Evolutionary conservation across 2,329 filamentous ascomycete genomes (phyloP).

Genomic region (Aspergillus nomiae): DNA sequence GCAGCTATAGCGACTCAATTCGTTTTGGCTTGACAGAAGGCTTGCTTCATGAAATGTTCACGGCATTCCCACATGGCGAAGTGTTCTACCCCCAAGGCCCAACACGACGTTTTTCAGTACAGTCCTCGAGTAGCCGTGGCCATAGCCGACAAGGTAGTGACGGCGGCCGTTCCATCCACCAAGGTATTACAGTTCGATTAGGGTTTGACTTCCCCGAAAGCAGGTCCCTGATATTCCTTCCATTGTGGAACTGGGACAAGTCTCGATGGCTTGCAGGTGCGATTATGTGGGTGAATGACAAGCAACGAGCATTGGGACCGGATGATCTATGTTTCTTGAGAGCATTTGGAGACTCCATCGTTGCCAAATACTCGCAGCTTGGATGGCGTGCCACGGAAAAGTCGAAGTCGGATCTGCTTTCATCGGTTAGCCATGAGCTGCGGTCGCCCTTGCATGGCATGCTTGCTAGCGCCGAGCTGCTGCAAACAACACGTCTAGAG

Average conservation of each 20-base stretch:
- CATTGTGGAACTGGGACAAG: constrained; percentile 38
- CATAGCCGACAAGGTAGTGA: constrained; percentile 5
- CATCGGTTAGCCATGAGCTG: constrained; percentile 56
- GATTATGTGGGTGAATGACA: constrained; percentile 30
- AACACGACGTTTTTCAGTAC: neutral
- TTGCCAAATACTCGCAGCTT: constrained; percentile 37
- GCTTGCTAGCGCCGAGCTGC: constrained; percentile 53
- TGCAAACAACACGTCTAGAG: constrained; percentile 47
- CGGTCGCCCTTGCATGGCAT: constrained; percentile 51
- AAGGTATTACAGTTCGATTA: constrained; percentile 15
- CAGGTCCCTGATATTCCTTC: constrained; percentile 32
- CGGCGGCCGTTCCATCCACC: neutral
- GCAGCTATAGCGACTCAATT: neutral
- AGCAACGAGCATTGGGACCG: constrained; percentile 19
- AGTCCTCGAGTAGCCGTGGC: neutral
- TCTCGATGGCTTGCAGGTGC: constrained; percentile 36
- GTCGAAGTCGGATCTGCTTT: constrained; percentile 56
- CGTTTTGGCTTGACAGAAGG: constrained; percentile 14
- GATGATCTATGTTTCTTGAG: constrained; percentile 39
- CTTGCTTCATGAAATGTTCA: constrained; percentile 21
- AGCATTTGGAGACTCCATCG: constrained; percentile 37
- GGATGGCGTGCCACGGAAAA: constrained; percentile 42
- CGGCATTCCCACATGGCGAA: constrained; percentile 18
- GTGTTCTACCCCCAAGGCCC: constrained; percentile 14
- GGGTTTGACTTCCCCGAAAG: constrained; percentile 25